These are phyloP conservation scores for Backusella luteola DNA, from an alignment of 192 early-diverging fungal species.

Conservation along the genomic window DNA sequence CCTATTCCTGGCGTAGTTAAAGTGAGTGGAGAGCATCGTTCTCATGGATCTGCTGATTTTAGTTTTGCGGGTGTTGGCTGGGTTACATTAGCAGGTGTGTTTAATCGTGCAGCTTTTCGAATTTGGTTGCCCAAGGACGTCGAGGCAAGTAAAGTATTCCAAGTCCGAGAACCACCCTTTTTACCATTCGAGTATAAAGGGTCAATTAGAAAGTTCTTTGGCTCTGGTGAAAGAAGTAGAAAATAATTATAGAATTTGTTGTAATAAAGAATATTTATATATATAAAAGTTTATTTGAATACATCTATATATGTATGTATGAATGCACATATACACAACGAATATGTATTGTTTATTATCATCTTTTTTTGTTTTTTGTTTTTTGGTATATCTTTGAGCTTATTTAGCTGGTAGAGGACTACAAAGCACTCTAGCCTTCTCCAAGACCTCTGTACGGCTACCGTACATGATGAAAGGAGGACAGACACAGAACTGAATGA, in stretches of 20 bases:
- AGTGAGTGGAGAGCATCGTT: slow-evolving; percentile 42
- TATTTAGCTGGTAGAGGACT: not conserved
- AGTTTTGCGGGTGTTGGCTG: slow-evolving; percentile 64
- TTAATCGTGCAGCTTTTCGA: slow-evolving; percentile 46
- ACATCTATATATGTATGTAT: not conserved
- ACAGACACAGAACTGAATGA: slow-evolving; percentile 33
- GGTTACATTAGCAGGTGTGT: slow-evolving; percentile 56
- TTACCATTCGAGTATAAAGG: slow-evolving; percentile 63
- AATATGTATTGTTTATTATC: not conserved
- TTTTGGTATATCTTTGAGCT: not conserved
- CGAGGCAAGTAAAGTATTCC: slow-evolving; percentile 23
- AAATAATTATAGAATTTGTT: not conserved
- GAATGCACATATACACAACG: not conserved
- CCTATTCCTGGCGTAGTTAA: slow-evolving; percentile 36
- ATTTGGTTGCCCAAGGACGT: slow-evolving; percentile 48
- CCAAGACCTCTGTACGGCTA: slow-evolving; percentile 8
- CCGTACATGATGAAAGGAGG: slow-evolving; percentile 32
- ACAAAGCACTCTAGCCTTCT: slow-evolving; percentile 34
- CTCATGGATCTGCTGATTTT: slow-evolving; percentile 52
- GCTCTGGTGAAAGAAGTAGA: slow-evolving; percentile 26
- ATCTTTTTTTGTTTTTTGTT: slow-evolving; percentile 9
- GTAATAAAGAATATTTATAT: slow-evolving; percentile 4
- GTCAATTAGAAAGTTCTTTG: slow-evolving; percentile 34
- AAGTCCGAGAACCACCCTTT: slow-evolving; percentile 51
- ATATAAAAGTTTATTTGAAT: not conserved